These are phyloP conservation scores for Sarcocystis neurona DNA, from an alignment of 169 alveolate genomes.

Conservation along the genomic window DNA sequence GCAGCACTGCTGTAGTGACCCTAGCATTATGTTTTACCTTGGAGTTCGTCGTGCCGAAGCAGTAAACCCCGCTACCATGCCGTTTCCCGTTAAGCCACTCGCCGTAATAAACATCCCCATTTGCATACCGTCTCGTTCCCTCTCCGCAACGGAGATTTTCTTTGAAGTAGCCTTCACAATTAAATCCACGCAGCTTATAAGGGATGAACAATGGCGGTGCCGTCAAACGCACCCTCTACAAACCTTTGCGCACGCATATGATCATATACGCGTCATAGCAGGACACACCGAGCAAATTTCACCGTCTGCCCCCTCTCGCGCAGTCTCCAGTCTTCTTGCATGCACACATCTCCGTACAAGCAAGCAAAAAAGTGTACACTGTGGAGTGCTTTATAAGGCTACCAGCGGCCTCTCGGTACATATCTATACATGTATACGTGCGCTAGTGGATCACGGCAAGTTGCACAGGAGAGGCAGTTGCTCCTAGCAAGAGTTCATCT, in stretches of 20 bases:
- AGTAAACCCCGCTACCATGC: slow-evolving; percentile 90
- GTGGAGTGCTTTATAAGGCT: too few relatives aligned
- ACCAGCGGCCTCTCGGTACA: too few relatives aligned
- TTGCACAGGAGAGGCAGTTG: too few relatives aligned
- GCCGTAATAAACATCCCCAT: slow-evolving; percentile 91
- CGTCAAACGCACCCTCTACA: neutral
- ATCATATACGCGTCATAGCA: neutral
- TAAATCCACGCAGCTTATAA: neutral
- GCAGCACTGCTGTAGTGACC: too few relatives aligned
- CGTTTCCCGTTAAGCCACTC: slow-evolving; percentile 87
- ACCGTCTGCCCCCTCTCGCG: neutral
- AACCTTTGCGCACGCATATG: neutral
- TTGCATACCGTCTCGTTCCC: slow-evolving; percentile 88
- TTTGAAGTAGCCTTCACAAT: slow-evolving; percentile 79
- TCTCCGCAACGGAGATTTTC: slow-evolving; percentile 86
- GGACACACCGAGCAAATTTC: neutral
- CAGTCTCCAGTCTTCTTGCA: neutral
- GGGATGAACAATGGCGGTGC: neutral
- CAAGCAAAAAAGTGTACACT: too few relatives aligned
- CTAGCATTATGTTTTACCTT: slow-evolving; percentile 69
- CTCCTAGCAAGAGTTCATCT: too few relatives aligned
- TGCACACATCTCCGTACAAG: neutral
- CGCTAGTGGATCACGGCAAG: too few relatives aligned
- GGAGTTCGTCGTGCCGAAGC: slow-evolving; percentile 83
- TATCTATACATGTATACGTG: too few relatives aligned